Evolutionary conservation across 148 eudicot genomes (phyloP), one percentile per base, ranked within the genome.

Genomic region (Cornus suecica): DNA sequence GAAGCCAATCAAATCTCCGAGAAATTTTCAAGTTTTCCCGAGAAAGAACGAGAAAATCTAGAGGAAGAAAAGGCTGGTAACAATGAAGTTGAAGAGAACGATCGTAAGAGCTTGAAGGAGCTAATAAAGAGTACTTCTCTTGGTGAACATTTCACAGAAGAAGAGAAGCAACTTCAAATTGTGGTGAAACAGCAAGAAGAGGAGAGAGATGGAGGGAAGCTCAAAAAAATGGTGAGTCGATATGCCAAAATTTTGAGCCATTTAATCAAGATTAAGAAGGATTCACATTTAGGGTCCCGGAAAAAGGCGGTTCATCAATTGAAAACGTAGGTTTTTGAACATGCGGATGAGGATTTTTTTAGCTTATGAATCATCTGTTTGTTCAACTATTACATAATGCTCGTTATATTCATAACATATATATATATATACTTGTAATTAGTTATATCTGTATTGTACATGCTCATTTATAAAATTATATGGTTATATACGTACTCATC

Each of bases 101-200:
- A 76, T 60, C 79, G 62, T 74, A 79, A 77, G 52, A 79, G 82
- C 75, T 84, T 84, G 82, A 72, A 84, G 69, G 80, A 75, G 26
- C 77, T 84, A 13, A 80, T 84, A n/a, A 62, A 69, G 24, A 66
- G 79, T 25, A 74, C 65, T 75, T 45, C 84, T 24, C 85, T 85
- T 48, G 79, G 80, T 7, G 73, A 80, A 54, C 86, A 82, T n/a
- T 85, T 82, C 61, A 77, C 66, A 9, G 81, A 82, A 30, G 85
- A 81, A 62, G 82, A 77, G 41, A 71, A 83, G 68, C 79, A 86
- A 76, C 76, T 78, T 62, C 76, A 66, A 37, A 2, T 84, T 69
- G 82, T 83, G 69, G 79, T 78, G n/a, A 74, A 63, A 51, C 67
- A 62, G 4, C 34, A 61, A 31, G 70, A 70, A 64, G 81, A 78